A percentile compares a stretch with the other conserved stretches of the same genome.
Evolutionary conservation across 139 green algal species (phyloP).

Genomic region (Chlamydomonas incerta): DNA sequence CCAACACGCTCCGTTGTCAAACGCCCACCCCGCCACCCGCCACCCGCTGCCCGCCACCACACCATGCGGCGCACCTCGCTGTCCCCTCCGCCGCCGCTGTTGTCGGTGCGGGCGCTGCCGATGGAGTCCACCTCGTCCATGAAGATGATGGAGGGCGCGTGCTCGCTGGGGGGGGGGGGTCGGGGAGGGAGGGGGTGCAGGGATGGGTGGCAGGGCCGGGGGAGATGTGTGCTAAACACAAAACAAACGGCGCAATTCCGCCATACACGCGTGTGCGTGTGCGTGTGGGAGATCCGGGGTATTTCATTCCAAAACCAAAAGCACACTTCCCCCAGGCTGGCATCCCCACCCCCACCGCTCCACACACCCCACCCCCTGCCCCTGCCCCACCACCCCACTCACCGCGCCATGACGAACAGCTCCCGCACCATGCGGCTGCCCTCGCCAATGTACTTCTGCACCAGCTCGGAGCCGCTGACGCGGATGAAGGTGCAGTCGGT

Average conservation of each 20-base stretch:
- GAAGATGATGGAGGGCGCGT: slow-evolving; percentile 97
- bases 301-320: no score
- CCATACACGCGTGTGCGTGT: no score
- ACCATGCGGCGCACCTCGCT: no score
- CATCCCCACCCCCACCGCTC: not conserved
- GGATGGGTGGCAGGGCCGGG: no score
- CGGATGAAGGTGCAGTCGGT: slow-evolving; percentile 99
- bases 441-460: slow-evolving; percentile 99
- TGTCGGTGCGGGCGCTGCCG: slow-evolving; percentile 91
- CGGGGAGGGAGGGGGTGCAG: not conserved
- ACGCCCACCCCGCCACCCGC: no score
- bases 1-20: no score
- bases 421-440: slow-evolving; percentile 99
- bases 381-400: slow-evolving; percentile 7
- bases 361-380: not conserved
- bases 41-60: no score
- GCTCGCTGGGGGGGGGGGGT: slow-evolving; percentile 77
- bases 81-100: slow-evolving; percentile 89
- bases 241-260: no score
- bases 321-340: no score
- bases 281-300: no score
- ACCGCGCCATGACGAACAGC: slow-evolving; percentile 99
- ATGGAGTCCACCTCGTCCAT: slow-evolving; percentile 99
- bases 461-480: slow-evolving; percentile 96
- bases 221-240: no score